These are phyloP conservation scores for Salvia splendens DNA, from an alignment of 257 asterid genomes.

Conservation along the genomic window DNA sequence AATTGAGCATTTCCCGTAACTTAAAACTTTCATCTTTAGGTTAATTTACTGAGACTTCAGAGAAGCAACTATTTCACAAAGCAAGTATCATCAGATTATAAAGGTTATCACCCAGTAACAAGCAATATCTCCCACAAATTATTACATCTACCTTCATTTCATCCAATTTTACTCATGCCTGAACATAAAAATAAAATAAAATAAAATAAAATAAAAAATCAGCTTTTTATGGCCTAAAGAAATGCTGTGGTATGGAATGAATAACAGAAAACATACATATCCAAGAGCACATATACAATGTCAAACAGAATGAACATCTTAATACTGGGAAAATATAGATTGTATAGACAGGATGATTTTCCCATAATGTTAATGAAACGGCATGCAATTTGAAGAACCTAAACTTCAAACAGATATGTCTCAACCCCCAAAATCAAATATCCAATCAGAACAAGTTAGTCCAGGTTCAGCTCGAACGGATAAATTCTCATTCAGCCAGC, in stretches of 20 bases:
- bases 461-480: conserved; percentile 28
- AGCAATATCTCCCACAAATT: conserved; percentile 21
- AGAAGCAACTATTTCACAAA: not conserved
- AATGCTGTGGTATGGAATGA: conserved; percentile 10
- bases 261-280: conserved; percentile 23
- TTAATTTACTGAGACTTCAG: not conserved
- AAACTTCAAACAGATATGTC: not conserved
- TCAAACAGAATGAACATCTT: not conserved
- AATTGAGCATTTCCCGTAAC: not conserved
- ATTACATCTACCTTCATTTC: conserved; percentile 4
- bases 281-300: not conserved
- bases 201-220: no score
- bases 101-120: conserved; percentile 6
- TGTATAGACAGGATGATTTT: not conserved
- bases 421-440: conserved; percentile 20
- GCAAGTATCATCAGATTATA: not conserved
- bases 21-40: not conserved
- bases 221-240: not conserved
- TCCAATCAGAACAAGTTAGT: not conserved
- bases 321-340: not conserved
- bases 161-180: conserved; percentile 16
- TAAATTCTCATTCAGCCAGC: conserved; percentile 24
- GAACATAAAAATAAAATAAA: not conserved
- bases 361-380: not conserved
- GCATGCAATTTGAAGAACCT: conserved; percentile 20